phyloP scores from a whole-genome alignment of 176 grass and related monocot species.

The Aegilops bicornis region DNA sequence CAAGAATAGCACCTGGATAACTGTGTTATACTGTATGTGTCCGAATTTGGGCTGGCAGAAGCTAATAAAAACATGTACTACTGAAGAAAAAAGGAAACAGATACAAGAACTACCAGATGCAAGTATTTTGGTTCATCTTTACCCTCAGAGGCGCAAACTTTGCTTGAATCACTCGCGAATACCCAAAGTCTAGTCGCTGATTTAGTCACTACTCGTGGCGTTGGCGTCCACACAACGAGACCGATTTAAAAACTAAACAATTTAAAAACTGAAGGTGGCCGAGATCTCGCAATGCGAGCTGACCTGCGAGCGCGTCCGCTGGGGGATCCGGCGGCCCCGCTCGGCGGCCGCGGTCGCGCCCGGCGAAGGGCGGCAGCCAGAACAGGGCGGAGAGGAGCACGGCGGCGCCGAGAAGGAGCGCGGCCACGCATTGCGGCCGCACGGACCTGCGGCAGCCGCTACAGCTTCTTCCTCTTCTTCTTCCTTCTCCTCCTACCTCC shows the following conservation, averaged over 20 bases:
- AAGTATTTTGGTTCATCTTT: not conserved
- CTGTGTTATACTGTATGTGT: not conserved
- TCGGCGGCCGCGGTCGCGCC: constrained; percentile 29
- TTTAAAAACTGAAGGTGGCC: not conserved
- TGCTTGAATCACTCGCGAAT: not conserved
- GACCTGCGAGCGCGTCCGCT: constrained; percentile 46
- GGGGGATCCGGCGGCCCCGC: constrained; percentile 7
- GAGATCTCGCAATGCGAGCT: constrained; percentile 36
- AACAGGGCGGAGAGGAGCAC: constrained; percentile 65
- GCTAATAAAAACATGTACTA: not conserved
- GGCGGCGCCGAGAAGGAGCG: constrained; percentile 59
- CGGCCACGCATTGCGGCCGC: constrained; percentile 53
- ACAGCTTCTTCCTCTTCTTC: not conserved
- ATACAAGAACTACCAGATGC: not conserved
- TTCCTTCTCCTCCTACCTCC: not conserved
- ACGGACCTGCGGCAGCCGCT: constrained; percentile 26
- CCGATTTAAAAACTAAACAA: not conserved
- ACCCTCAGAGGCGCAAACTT: not conserved
- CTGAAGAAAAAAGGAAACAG: not conserved
- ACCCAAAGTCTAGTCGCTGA: not conserved
- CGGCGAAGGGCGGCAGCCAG: constrained; percentile 69
- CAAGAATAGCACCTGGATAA: not conserved
- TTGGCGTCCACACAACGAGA: constrained; percentile 31
- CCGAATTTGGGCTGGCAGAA: not conserved
- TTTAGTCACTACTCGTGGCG: not conserved